A percentile compares a stretch with the other conserved stretches of the same genome.
Conservation (phyloP, 108 stramenopile genomes). For the Pseudonitzschia multiseries region DNA sequence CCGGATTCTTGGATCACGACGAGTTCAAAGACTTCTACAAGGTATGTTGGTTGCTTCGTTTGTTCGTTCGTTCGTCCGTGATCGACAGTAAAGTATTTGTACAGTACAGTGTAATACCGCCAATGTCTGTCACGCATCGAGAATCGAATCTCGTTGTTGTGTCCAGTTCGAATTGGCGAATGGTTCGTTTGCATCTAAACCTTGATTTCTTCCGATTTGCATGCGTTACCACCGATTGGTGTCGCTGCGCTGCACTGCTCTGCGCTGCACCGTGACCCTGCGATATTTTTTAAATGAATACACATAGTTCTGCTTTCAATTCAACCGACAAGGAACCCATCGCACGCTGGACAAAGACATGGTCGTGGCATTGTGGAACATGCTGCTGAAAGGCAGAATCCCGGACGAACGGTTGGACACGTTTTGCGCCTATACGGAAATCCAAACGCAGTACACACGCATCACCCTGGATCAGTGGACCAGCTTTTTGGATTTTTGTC, state of each 20-base stretch:
- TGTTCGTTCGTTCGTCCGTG: too few species aligned
- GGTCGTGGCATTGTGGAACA: conserved; percentile 69
- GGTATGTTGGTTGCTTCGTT: conserved; percentile 38
- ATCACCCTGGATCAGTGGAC: conserved; percentile 90
- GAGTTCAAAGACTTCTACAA: conserved; percentile 93
- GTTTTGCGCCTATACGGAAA: conserved; percentile 65
- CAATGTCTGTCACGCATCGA: too few species aligned
- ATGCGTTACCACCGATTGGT: too few species aligned
- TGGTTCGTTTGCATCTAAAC: too few species aligned
- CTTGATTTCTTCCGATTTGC: too few species aligned
- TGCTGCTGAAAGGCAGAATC: conserved; percentile 62
- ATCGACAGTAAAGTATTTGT: not conserved
- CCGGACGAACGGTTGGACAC: conserved; percentile 53
- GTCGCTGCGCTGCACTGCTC: too few species aligned
- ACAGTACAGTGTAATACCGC: too few species aligned
- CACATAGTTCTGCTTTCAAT: conserved; percentile 89
- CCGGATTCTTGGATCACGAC: conserved; percentile 80
- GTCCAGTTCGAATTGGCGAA: not conserved
- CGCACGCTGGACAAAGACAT: conserved; percentile 89
- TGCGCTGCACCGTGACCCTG: too few species aligned
- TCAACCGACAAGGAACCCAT: conserved; percentile 90
- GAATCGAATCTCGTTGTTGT: not conserved
- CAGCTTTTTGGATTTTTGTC: conserved; percentile 83
- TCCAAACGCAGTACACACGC: conserved; percentile 55
- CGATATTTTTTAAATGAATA: too few species aligned